Conservation (phyloP, 1,139 yeast species). For the Candida albicans region DNA sequence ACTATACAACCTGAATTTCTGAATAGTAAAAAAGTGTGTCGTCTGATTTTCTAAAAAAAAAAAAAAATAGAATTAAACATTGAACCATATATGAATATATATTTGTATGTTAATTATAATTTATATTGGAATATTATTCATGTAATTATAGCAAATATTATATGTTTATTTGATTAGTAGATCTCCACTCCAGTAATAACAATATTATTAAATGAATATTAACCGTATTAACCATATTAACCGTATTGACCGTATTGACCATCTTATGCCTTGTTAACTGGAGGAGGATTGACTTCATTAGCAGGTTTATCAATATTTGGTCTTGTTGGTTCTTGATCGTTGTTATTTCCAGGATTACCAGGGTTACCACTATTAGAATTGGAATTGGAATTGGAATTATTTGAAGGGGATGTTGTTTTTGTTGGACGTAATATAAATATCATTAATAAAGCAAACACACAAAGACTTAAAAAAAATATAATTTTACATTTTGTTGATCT, state of each 20-base stretch:
- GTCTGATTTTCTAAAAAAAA: not conserved
- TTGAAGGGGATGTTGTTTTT: too few relatives aligned
- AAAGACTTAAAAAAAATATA: constrained; percentile 66
- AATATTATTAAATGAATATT: too few relatives aligned
- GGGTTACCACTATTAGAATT: constrained; percentile 17
- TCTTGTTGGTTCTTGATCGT: constrained; percentile 5
- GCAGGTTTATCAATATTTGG: constrained; percentile 7
- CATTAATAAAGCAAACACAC: constrained; percentile 72
- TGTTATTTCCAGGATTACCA: constrained; percentile 6
- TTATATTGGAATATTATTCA: too few relatives aligned
- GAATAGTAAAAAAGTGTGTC: not conserved
- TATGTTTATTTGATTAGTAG: constrained; percentile 2
- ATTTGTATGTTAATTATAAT: not conserved
- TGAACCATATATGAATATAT: not conserved
- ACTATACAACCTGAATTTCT: constrained; percentile 90
- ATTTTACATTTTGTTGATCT: constrained; percentile 89
- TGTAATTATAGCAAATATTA: too few relatives aligned
- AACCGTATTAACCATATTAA: too few relatives aligned
- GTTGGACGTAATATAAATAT: constrained; percentile 69
- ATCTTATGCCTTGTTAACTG: too few relatives aligned
- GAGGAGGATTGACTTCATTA: constrained; percentile 10
- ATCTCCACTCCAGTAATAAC: not conserved
- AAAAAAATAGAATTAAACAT: not conserved
- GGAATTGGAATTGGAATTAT: constrained; percentile 8
- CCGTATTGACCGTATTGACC: too few relatives aligned